Evolutionary conservation across 176 grass and related monocot species (phyloP), one percentile per base, ranked within the genome.

Genomic region (Phoenix roebelenii): DNA sequence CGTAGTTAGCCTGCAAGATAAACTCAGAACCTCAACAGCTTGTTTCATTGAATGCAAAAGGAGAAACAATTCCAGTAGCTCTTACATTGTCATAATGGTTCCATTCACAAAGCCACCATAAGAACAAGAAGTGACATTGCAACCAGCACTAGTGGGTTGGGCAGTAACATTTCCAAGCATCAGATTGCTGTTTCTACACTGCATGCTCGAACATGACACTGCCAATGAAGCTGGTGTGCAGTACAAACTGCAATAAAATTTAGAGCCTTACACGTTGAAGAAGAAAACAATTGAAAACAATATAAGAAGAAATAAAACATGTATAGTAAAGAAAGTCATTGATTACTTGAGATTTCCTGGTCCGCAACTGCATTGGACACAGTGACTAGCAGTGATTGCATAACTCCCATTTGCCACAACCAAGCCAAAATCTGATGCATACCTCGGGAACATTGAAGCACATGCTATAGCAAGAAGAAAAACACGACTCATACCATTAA

Each of bases 41-140:
- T 25, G 19, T 54, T 39, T 9, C 23, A 48, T 28, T 29, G 23
- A 67, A 54, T 0, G 12, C 23, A 7, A 67, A 14, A 28, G 23
- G 44, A 50, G 28, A 57, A 51, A 66, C 16, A 12, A 50, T 16
- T 55, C 15, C 4, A 22, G 20, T 20, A 84, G 49, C 18, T 10
- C 80, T 81, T 98, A 98, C 87, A 30, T 76, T 20, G 93, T 76
- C 58, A 55, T 28, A 70, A 98, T 89, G 29, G 82, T 73, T 30
- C 88, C 93, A 65, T 92, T 98, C 15, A 92, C 74, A 61, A 98
- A 98, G 58, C 94, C 94, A 56, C 67, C 77, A 5, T 98, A 98
- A 30, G 48, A 81, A 70, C 88, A 98, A 16, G 88, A 81, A 35
- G 94, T 89, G 49, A 93, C 72, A 44, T 88, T 98, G 82, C 94